A percentile compares a stretch with the other conserved stretches of the same genome.
These are phyloP conservation scores for Cetradonia linearis DNA, from an alignment of 495 filamentous ascomycete species.

Conservation along the genomic window DNA sequence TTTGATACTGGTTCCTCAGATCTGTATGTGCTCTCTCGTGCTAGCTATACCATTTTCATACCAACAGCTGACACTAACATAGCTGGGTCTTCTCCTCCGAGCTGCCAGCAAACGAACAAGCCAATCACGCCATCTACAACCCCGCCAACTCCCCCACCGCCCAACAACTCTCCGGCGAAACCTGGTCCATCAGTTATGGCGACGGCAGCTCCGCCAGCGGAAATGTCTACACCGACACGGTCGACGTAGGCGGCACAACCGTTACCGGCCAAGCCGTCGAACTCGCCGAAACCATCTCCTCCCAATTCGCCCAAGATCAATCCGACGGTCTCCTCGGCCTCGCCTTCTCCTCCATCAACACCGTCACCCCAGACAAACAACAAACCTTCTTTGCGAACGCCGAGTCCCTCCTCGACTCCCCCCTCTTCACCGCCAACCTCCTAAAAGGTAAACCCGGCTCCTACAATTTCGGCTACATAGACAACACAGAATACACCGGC, in stretches of 20 bases:
- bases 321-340: conserved; percentile 71
- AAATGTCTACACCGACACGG: conserved; percentile 58
- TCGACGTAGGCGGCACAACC: conserved; percentile 61
- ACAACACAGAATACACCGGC: conserved; percentile 54
- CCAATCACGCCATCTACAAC: conserved; percentile 51
- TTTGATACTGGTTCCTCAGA: conserved; percentile 70
- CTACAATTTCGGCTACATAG: conserved; percentile 72
- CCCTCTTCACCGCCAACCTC: conserved; percentile 63
- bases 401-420: conserved; percentile 48
- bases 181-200: conserved; percentile 64
- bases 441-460: conserved; percentile 50
- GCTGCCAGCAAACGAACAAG: conserved; percentile 39
- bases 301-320: conserved; percentile 49
- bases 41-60: background rate
- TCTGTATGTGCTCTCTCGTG: conserved; percentile 41
- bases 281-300: conserved; percentile 53
- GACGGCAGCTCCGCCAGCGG: conserved; percentile 60
- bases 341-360: conserved; percentile 66
- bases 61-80: conserved; percentile 19
- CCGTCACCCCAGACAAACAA: conserved; percentile 54
- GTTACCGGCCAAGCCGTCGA: conserved; percentile 62
- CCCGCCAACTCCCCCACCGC: conserved; percentile 35
- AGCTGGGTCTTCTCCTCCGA: conserved; percentile 45
- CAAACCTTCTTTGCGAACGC: conserved; percentile 79
- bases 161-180: conserved; percentile 38